phyloP scores from a whole-genome alignment of 805 yeast species.

The Pichia eremophila region DNA sequence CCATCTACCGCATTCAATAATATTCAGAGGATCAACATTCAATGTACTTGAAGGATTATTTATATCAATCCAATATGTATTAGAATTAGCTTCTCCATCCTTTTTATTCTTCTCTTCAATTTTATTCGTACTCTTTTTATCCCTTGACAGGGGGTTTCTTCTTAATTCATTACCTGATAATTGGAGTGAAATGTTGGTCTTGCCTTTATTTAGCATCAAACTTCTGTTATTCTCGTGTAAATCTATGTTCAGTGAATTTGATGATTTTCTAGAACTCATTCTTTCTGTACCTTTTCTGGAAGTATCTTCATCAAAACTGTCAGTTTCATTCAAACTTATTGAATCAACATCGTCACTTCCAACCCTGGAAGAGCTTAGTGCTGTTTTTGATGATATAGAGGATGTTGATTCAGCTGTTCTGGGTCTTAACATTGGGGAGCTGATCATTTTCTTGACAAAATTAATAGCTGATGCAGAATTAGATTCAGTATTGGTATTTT shows the following conservation, averaged over 20 bases:
- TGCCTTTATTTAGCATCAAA: not conserved
- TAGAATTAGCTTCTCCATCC: constrained; percentile 6
- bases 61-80: constrained; percentile 51
- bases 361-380: not conserved
- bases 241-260: not conserved
- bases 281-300: not conserved
- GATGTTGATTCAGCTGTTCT: not conserved
- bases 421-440: constrained; percentile 21
- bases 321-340: not conserved
- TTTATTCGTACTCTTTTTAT: constrained; percentile 4
- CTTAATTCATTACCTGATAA: not conserved
- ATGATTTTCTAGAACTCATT: not conserved
- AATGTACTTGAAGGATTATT: constrained; percentile 70
- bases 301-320: not conserved
- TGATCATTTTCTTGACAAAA: constrained; percentile 26
- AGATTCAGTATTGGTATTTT: constrained; percentile 16
- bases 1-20: constrained; percentile 78
- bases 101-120: constrained; percentile 6
- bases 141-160: not conserved
- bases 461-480: constrained; percentile 18
- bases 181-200: not conserved
- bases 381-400: not conserved
- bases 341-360: not conserved
- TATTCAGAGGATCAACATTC: constrained; percentile 42
- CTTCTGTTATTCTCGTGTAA: not conserved